Percentiles rank a stretch among this genome's conserved stretches.
These are phyloP conservation scores for Colletotrichum gloeosporioides DNA, from an alignment of 2,329 filamentous ascomycete species.

Conservation along the genomic window DNA sequence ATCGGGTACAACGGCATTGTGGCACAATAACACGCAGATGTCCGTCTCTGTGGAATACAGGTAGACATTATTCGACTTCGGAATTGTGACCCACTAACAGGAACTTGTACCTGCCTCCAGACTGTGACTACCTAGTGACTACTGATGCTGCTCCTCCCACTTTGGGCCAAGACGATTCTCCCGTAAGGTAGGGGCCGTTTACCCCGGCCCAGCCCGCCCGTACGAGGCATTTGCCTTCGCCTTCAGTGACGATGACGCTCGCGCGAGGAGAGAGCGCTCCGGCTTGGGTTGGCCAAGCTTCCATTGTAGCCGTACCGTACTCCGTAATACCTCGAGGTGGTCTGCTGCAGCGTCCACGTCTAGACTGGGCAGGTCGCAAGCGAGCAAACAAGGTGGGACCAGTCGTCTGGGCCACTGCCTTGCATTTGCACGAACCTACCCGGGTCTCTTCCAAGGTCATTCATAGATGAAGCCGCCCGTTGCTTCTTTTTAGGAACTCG, in stretches of 20 bases:
- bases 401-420: not conserved
- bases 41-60: not conserved
- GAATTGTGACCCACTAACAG: not conserved
- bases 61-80: not conserved
- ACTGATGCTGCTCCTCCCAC: not conserved
- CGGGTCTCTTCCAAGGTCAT: not conserved
- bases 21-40: not conserved
- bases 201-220: not conserved
- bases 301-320: not conserved
- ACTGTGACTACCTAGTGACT: not conserved
- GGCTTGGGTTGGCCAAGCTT: slow-evolving; percentile 2
- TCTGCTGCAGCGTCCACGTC: not conserved
- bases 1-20: not conserved
- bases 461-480: not conserved
- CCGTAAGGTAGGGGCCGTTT: not conserved
- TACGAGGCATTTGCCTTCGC: slow-evolving; percentile 6
- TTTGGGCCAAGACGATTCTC: not conserved
- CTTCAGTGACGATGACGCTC: slow-evolving; percentile 17
- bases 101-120: not conserved
- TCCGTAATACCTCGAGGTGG: not conserved
- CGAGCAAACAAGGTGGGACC: not conserved
- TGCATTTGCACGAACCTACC: not conserved
- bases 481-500: not conserved
- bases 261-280: not conserved
- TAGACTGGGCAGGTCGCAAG: not conserved